Conservation (phyloP, 2,329 filamentous ascomycete species). For the Aureobasidium sp. region DNA sequence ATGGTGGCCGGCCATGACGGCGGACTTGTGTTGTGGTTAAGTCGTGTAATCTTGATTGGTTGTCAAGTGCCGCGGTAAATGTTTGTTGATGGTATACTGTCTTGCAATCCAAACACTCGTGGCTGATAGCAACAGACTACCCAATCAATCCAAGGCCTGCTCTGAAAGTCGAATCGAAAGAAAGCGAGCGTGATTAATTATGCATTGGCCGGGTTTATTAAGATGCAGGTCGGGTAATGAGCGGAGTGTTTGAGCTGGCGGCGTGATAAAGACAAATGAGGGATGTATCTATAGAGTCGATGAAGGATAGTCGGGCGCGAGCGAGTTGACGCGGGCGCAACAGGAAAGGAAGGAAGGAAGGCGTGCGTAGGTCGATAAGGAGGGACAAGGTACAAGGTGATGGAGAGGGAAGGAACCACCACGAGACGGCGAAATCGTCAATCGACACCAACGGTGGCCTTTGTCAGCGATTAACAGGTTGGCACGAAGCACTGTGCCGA, state of each 20-base stretch:
- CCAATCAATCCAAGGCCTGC: not conserved
- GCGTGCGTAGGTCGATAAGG: not conserved
- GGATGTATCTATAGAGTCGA: constrained; percentile 3
- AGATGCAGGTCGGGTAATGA: constrained; percentile 10
- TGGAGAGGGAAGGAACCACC: constrained; percentile 11
- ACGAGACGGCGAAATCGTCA: constrained; percentile 10
- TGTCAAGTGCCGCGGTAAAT: not conserved
- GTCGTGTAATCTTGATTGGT: not conserved
- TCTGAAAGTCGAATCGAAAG: not conserved
- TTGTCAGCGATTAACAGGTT: constrained; percentile 8
- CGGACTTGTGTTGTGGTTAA: not conserved
- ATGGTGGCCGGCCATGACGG: constrained; percentile 4
- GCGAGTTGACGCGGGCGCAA: not conserved
- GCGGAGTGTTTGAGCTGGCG: not conserved
- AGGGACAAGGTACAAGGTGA: constrained; percentile 9
- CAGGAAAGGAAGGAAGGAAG: not conserved
- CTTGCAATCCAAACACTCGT: not conserved
- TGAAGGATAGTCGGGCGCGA: constrained; percentile 7
- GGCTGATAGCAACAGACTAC: not conserved
- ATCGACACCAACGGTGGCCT: constrained; percentile 12
- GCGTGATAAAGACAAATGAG: constrained; percentile 4
- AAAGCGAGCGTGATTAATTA: constrained; percentile 11
- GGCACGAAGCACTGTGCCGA: constrained; percentile 6
- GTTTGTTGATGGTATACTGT: not conserved
- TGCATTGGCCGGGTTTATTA: constrained; percentile 3